Conservation (phyloP, 1,139 yeast genomes). For the Yamadazyma mexicana region DNA sequence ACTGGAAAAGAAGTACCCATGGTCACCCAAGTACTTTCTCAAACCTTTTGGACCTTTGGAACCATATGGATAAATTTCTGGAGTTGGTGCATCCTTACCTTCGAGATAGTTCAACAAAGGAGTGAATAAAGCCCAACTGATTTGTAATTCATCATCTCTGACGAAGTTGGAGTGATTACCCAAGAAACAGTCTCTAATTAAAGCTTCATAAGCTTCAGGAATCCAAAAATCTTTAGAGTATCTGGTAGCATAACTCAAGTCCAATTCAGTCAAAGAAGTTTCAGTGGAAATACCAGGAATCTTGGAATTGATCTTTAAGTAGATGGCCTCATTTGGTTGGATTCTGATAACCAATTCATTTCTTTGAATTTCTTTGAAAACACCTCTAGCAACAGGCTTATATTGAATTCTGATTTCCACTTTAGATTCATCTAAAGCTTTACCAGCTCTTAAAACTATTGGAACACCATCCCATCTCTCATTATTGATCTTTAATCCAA, state of each 20-base stretch:
- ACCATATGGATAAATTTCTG: slow-evolving; percentile 79
- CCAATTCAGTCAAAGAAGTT: slow-evolving; percentile 85
- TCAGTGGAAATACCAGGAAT: slow-evolving; percentile 86
- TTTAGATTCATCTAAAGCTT: slow-evolving; percentile 87
- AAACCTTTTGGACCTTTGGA: slow-evolving; percentile 82
- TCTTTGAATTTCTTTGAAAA: slow-evolving; percentile 78
- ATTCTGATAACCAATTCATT: slow-evolving; percentile 91
- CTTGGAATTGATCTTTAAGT: slow-evolving; percentile 88
- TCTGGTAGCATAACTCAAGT: slow-evolving; percentile 79
- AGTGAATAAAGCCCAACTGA: slow-evolving; percentile 90
- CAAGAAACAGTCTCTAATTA: slow-evolving; percentile 83
- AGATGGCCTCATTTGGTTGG: slow-evolving; percentile 94
- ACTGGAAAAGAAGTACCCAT: slow-evolving; percentile 67
- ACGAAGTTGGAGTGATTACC: slow-evolving; percentile 98
- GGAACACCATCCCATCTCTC: slow-evolving; percentile 99
- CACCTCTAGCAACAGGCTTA: slow-evolving; percentile 81
- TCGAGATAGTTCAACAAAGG: slow-evolving; percentile 84
- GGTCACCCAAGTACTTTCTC: slow-evolving; percentile 57
- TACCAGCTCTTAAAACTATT: slow-evolving; percentile 92
- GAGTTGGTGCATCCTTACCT: slow-evolving; percentile 61
- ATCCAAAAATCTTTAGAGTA: slow-evolving; percentile 85
- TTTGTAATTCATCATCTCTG: slow-evolving; percentile 95
- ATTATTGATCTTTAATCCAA: slow-evolving; percentile 73
- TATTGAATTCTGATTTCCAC: slow-evolving; percentile 95
- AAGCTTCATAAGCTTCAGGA: slow-evolving; percentile 97